Base-by-base conservation (phyloP, 345 rosid species). In the Crucihimalaya himalaica region DNA sequence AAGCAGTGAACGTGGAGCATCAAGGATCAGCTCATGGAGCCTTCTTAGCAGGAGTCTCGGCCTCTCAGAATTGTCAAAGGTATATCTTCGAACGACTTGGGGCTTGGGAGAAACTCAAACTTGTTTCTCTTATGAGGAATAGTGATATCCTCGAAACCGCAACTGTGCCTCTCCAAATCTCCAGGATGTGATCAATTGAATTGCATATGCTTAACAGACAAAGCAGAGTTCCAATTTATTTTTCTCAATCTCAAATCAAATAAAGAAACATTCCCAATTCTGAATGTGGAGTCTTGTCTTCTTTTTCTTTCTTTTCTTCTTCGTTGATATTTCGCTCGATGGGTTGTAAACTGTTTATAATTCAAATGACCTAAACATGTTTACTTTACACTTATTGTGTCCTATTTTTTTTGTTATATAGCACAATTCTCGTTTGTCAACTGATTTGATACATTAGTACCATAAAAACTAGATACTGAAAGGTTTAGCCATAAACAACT, bases 11-110 rank as follows among this genome's bases (percentile, higher is more conserved):
- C 75, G 71, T 86, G 64, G 96, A 92, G 4, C 91, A 87, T 74
- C 91, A 86, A 75, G 97, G 97, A 34, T 92, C 96, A 0, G 97
- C 87, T 51, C 96, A 92, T 0, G 96, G 97, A 73, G 97, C 97
- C 6, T 92, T 85, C 82, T 75, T 90, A 0, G 84, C 93, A 0
- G 97, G 97, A 50, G 78, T 92, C 13, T 68, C 75, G 72, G 96
- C 96, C 1, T 94, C 97, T 2, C 83, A 83, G 69, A 87, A 79
- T 76, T 86, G 93, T 66, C 85, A 84, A 72, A 82, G 76, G 70
- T 84, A 82, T 73, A 71, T 89, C 23, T 67, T 81, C 0, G 64
- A 85, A 72, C 77, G 76, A 31, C 77, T 72, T 3, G 97, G 95
- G 20, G 73, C 72, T 66, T 58, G 83, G 55, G 84, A 81, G 75